These are phyloP conservation scores for Neofusicoccum laricinum DNA, from an alignment of 2,329 filamentous ascomycete genomes.

Conservation along the genomic window DNA sequence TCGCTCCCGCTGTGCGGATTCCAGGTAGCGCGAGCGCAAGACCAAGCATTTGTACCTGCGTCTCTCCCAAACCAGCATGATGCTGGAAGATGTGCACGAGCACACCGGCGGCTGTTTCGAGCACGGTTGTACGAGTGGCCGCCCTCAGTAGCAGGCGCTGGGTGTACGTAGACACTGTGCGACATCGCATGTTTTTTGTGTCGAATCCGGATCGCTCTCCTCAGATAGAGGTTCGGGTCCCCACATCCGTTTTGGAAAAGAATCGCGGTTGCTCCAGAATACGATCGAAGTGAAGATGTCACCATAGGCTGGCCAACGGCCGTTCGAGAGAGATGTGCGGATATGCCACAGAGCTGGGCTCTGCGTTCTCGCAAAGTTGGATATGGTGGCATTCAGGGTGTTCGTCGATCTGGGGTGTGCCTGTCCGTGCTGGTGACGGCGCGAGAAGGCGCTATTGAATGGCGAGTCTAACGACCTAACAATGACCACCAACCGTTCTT, in stretches of 20 bases:
- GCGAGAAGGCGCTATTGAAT: not conserved
- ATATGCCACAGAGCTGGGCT: not conserved
- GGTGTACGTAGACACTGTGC: not conserved
- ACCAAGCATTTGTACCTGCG: not conserved
- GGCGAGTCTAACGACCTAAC: not conserved
- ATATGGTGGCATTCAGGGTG: not conserved
- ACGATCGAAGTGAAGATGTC: not conserved
- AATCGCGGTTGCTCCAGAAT: not conserved
- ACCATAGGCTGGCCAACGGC: not conserved
- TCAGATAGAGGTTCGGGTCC: slow-evolving; percentile 5
- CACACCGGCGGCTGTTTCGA: not conserved
- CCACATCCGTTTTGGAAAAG: not conserved
- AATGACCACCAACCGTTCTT: too few relatives aligned
- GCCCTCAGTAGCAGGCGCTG: not conserved
- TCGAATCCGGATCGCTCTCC: not conserved
- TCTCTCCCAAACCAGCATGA: not conserved
- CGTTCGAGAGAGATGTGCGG: not conserved
- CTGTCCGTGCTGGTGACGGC: not conserved
- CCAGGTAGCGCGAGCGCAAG: not conserved
- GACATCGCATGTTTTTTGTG: not conserved
- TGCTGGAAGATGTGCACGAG: not conserved
- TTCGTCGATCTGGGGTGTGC: not conserved
- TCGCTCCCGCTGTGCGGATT: not conserved
- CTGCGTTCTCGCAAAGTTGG: not conserved
- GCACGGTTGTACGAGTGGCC: not conserved